phyloP scores from a whole-genome alignment of 2,329 filamentous ascomycete species.

The Fusarium poae region DNA sequence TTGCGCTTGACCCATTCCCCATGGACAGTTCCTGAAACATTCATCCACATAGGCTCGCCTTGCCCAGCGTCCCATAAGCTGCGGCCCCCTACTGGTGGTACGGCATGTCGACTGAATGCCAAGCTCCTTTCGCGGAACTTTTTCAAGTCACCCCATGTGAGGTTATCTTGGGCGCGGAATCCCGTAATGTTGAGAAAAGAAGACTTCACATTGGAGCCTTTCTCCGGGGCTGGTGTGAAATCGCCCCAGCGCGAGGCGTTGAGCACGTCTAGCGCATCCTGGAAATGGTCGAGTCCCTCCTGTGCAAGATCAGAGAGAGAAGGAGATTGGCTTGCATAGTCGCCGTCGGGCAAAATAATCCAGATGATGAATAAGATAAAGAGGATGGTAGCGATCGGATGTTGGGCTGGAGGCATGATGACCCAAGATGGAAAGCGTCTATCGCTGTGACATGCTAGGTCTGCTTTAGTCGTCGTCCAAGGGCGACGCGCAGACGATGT shows the following conservation, averaged over 20 bases:
- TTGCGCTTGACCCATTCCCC: constrained; percentile 79
- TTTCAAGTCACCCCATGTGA: constrained; percentile 81
- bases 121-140: constrained; percentile 75
- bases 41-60: constrained; percentile 73
- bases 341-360: constrained; percentile 56
- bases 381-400: constrained; percentile 52
- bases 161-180: constrained; percentile 78
- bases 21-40: constrained; percentile 80
- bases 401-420: constrained; percentile 63
- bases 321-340: constrained; percentile 52
- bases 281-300: constrained; percentile 65
- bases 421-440: constrained; percentile 41
- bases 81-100: constrained; percentile 58
- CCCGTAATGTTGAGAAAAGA: constrained; percentile 80
- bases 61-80: constrained; percentile 57
- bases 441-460: constrained; percentile 46
- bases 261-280: constrained; percentile 65
- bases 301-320: constrained; percentile 55
- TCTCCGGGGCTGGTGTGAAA: constrained; percentile 62
- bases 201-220: constrained; percentile 52
- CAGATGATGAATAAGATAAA: constrained; percentile 56
- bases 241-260: constrained; percentile 71
- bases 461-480: constrained; percentile 15
- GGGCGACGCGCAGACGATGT: constrained; percentile 13
- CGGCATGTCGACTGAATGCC: constrained; percentile 69